A percentile compares a stretch with the other conserved stretches of the same genome.
These are phyloP conservation scores for Stagonosporopsis tanaceti DNA, from an alignment of 2,329 filamentous ascomycete species.

Conservation along the genomic window DNA sequence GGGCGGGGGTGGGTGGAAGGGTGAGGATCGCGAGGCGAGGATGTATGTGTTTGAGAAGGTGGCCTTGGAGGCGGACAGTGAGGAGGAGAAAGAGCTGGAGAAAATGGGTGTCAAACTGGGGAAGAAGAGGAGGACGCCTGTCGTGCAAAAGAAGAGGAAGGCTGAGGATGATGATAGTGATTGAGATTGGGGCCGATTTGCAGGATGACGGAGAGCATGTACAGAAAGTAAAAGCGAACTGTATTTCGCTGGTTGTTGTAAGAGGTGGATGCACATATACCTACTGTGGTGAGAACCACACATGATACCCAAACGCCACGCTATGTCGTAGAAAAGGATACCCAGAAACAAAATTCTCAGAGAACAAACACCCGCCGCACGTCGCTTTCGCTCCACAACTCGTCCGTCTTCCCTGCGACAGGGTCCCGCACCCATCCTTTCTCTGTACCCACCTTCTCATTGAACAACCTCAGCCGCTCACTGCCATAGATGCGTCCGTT, in stretches of 20 bases:
- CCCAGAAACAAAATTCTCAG: not conserved
- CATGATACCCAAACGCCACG: conserved; percentile 10
- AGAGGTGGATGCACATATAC: not conserved
- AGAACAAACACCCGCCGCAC: conserved; percentile 93
- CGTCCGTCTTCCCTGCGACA: conserved; percentile 66
- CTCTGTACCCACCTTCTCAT: conserved; percentile 77
- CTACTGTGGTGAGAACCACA: not conserved
- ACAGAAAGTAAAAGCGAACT: not conserved
- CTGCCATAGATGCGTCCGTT: conserved; percentile 87
- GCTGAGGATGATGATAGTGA: conserved; percentile 28
- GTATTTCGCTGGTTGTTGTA: not conserved
- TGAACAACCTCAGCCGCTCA: conserved; percentile 75
- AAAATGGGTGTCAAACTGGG: conserved; percentile 20
- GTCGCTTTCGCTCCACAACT: conserved; percentile 57
- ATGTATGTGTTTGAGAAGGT: conserved; percentile 57
- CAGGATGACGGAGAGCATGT: not conserved
- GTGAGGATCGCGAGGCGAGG: conserved; percentile 56
- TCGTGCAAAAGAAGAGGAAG: conserved; percentile 20
- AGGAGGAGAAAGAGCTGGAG: conserved; percentile 33
- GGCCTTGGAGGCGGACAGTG: conserved; percentile 33
- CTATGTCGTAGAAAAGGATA: not conserved
- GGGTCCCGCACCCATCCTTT: conserved; percentile 77
- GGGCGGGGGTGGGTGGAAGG: conserved; percentile 58
- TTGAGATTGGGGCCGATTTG: not conserved
- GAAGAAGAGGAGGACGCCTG: conserved; percentile 22